phyloP scores from a whole-genome alignment of 129 eudicot genomes.

The Scalesia atractyloides region DNA sequence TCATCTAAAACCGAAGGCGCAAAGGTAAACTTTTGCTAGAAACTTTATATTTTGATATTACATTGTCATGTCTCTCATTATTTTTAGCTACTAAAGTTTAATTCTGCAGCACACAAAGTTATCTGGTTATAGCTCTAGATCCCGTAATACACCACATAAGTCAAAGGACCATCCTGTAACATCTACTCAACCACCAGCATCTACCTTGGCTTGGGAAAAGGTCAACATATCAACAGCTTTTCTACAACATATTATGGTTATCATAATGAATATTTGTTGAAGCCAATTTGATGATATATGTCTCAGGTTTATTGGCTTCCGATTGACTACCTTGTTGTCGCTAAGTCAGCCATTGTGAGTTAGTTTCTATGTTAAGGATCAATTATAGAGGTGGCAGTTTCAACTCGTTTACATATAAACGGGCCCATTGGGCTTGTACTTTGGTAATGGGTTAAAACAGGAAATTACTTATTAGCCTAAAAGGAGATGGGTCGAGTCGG shows the following conservation, averaged over 20 bases:
- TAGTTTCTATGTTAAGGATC: constrained; percentile 3
- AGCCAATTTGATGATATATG: constrained; percentile 1
- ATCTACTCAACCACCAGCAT: constrained; percentile 33
- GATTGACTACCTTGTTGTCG: constrained; percentile 79
- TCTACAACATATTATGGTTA: background rate
- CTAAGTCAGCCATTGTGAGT: constrained; percentile 92
- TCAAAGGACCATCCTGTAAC: constrained; percentile 48
- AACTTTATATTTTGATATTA: background rate
- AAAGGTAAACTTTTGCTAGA: constrained; percentile 52
- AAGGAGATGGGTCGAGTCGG: background rate
- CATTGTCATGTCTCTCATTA: constrained; percentile 3
- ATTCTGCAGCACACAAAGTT: constrained; percentile 50
- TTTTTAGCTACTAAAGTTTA: constrained; percentile 7
- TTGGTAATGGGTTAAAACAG: background rate
- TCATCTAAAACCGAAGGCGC: constrained; percentile 47
- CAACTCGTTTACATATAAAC: background rate
- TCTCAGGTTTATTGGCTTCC: constrained; percentile 87
- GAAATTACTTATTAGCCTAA: background rate
- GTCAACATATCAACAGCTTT: constrained; percentile 33
- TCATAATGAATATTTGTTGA: constrained; percentile 6
- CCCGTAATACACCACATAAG: constrained; percentile 67
- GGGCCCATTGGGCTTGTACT: background rate
- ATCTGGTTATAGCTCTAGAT: constrained; percentile 67
- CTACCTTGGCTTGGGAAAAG: constrained; percentile 81
- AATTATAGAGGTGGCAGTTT: background rate